phyloP scores from a whole-genome alignment of 257 asterid species.

The Apocynum venetum region DNA sequence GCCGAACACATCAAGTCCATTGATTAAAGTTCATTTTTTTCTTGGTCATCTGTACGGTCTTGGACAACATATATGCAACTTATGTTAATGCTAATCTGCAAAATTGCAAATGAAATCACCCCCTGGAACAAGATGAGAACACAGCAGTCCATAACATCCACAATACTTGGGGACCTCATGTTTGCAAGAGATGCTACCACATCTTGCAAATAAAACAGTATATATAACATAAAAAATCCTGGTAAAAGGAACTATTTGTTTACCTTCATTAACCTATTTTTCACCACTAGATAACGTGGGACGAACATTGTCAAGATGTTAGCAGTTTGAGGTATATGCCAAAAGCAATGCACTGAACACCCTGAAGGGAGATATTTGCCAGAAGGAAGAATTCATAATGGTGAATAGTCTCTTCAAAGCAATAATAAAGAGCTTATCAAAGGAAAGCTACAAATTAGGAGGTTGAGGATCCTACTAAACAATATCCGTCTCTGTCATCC shows the following conservation, averaged over 20 bases:
- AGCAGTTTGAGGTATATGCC: not conserved
- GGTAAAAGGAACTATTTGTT: no score
- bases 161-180: not conserved
- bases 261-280: not conserved
- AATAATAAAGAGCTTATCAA: not conserved
- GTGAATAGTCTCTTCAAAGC: not conserved
- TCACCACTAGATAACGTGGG: not conserved
- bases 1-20: not conserved
- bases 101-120: not conserved
- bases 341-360: not conserved
- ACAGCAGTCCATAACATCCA: not conserved
- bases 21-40: not conserved
- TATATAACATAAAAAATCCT: no score
- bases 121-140: not conserved
- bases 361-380: not conserved
- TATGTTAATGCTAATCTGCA: not conserved
- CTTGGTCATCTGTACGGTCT: not conserved
- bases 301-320: not conserved
- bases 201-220: no score
- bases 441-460: not conserved
- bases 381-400: not conserved
- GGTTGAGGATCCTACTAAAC: not conserved
- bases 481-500: not conserved
- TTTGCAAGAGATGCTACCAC: not conserved
- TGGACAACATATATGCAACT: not conserved